Evolutionary conservation across 2,329 filamentous ascomycete genomes (phyloP), one percentile per base, ranked within the genome.

Genomic region (Colletotrichum cuscutae): DNA sequence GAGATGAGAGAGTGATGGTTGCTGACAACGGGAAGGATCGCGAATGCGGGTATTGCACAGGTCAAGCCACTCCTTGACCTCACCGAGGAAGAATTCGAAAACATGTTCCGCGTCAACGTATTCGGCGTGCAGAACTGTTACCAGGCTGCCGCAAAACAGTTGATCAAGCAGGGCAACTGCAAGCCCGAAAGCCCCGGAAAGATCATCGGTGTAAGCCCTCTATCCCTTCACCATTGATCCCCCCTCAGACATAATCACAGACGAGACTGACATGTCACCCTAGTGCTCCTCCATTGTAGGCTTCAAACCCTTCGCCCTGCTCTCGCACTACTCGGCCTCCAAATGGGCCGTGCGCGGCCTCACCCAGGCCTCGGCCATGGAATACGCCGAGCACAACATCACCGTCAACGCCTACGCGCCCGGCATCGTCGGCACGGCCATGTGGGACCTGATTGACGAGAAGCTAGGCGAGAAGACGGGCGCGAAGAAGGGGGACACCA

Each of bases 381-480:
- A 92, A 74, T 84, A 93, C 80, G 91, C 91, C 0, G 80, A 82
- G 59, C 87, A 93, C 77, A 84, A 89, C 71, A 93, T 94, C 78
- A 92, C 89, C 0, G 90, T 88, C 24, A 93, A 93, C 75, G 87
- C 88, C 0, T 93, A 93, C 76, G 91, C 90, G 0, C 91, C 91
- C 0, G 92, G 92, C 0, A 92, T 93, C 60, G 90, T 93, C 0
- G 90, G 87, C 0, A 93, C 90, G 0, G 83, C 85, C 0, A 93
- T 93, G 91, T 93, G 91, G 91, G 91, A 93, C 58, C 77, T 89
- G 2, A 92, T 93, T 66, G 92, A 93, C 73, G 87, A 89, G 74
- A 87, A 87, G 70, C 74, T 72, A n/a, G 70, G 70, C 46, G 70
- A 70, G 70, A 84, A 88, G 78, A 84, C 85, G 69, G 90, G 88